Evolutionary conservation across 2,329 filamentous ascomycete species (phyloP).

Genomic region (Delphinella strobiligena): DNA sequence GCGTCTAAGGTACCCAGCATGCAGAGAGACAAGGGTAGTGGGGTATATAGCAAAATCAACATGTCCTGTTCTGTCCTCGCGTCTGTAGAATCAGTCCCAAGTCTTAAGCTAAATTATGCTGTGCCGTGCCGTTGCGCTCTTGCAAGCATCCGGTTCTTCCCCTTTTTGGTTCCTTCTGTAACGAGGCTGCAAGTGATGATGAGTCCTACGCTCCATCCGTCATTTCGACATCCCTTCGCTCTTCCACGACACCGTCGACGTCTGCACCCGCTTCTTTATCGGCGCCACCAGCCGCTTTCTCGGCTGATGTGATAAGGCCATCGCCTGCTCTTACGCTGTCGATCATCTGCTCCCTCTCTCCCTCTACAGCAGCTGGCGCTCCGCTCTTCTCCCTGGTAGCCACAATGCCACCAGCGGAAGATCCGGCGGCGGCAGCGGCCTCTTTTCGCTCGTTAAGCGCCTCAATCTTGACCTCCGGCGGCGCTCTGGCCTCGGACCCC

Average conservation of each 20-base stretch:
- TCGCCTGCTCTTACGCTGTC: not conserved
- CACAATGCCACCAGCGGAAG: too few species aligned
- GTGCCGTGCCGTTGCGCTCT: not conserved
- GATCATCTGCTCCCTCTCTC: too few species aligned
- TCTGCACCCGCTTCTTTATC: slow-evolving; percentile 1
- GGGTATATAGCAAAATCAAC: not conserved
- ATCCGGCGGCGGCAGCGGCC: not conserved
- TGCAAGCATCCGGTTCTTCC: not conserved
- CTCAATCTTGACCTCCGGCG: slow-evolving; percentile 7
- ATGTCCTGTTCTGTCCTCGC: too few species aligned
- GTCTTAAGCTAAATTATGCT: too few species aligned
- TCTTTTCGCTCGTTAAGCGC: not conserved
- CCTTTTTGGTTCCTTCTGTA: not conserved
- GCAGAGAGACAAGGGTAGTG: not conserved
- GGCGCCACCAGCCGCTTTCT: slow-evolving; percentile 1
- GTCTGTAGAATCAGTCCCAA: too few species aligned
- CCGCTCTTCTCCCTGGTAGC: too few species aligned
- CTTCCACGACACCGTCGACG: slow-evolving; percentile 2
- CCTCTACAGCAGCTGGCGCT: not conserved
- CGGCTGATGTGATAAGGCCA: not conserved
- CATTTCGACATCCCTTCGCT: slow-evolving; percentile 6
- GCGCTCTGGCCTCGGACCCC: not conserved
- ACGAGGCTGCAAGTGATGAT: not conserved
- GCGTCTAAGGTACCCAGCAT: not conserved
- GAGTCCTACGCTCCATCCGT: slow-evolving; percentile 1